Conservation (phyloP, 345 rosid species). For the Eucalyptus melliodora region DNA sequence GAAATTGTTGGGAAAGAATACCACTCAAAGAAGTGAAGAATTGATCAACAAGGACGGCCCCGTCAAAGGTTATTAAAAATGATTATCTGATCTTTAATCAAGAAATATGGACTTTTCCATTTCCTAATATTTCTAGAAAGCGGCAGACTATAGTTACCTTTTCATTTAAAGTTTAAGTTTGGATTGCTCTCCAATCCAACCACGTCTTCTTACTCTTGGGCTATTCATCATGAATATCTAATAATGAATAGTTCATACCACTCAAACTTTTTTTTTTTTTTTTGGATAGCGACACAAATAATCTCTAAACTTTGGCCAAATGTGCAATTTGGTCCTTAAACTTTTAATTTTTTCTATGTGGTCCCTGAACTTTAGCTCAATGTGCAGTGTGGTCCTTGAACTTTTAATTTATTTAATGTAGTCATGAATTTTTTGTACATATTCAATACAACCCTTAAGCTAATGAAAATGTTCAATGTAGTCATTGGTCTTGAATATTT, state of each 20-base stretch:
- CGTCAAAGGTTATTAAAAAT: neutral
- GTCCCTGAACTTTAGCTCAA: too few relatives aligned
- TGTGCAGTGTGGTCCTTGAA: accelerated
- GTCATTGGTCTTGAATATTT: too few relatives aligned
- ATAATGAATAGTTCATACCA: neutral
- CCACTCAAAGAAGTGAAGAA: neutral
- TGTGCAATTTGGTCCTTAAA: too few relatives aligned
- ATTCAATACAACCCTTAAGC: too few relatives aligned
- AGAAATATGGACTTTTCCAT: neutral
- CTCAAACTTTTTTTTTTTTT: too few relatives aligned
- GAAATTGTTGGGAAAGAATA: neutral
- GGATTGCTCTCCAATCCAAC: neutral
- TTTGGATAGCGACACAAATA: too few relatives aligned
- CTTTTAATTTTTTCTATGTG: too few relatives aligned
- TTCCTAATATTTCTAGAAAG: neutral
- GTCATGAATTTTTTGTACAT: too few relatives aligned
- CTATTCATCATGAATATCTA: neutral
- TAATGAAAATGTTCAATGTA: too few relatives aligned
- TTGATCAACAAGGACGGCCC: neutral
- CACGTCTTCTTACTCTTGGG: neutral
- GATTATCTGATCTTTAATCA: neutral
- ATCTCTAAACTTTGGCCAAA: too few relatives aligned
- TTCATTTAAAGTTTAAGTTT: neutral
- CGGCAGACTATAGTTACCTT: neutral
- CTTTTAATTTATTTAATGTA: too few relatives aligned